A percentile compares a stretch with the other conserved stretches of the same genome.
These are phyloP conservation scores for Neospora caninum DNA, from an alignment of 169 alveolate species.

Conservation along the genomic window DNA sequence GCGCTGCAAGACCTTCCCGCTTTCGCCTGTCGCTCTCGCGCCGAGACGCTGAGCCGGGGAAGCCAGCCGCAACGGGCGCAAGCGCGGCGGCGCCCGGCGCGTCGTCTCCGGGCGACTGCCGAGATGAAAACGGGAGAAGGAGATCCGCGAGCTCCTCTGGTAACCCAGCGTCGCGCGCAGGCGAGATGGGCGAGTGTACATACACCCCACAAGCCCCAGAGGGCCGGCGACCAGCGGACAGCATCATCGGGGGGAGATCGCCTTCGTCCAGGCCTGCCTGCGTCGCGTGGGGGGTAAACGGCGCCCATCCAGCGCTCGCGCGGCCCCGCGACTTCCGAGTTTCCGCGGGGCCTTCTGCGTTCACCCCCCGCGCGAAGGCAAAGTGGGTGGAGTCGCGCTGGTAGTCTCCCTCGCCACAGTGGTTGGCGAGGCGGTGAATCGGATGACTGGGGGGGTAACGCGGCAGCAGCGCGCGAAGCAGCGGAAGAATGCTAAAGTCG, in stretches of 20 bases:
- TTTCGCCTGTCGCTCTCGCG: not conserved
- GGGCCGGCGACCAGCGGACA: no score
- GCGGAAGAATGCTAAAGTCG: constrained; percentile 5
- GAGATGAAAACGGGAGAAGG: not conserved
- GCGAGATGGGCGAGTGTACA: no score
- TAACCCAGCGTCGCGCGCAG: not conserved
- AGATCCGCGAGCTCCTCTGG: not conserved
- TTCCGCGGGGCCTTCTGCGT: no score
- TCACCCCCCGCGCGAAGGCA: not conserved
- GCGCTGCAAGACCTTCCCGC: not conserved
- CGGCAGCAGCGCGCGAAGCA: constrained; percentile 30
- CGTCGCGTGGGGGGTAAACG: not conserved
- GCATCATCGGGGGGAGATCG: no score
- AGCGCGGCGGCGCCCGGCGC: not conserved
- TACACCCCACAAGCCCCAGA: no score
- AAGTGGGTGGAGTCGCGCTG: not conserved
- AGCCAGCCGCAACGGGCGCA: not conserved
- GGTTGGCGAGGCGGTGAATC: not conserved
- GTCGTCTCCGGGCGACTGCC: not conserved
- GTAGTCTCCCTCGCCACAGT: not conserved
- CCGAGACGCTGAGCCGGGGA: not conserved
- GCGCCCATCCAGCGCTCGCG: not conserved
- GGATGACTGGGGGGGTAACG: constrained; percentile 14
- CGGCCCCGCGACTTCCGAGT: no score
- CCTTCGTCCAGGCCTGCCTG: no score